Percentiles rank a stretch among this genome's conserved stretches.
phyloP scores from a whole-genome alignment of 2,329 filamentous ascomycete genomes.

The Colletotrichum chlorophyti region DNA sequence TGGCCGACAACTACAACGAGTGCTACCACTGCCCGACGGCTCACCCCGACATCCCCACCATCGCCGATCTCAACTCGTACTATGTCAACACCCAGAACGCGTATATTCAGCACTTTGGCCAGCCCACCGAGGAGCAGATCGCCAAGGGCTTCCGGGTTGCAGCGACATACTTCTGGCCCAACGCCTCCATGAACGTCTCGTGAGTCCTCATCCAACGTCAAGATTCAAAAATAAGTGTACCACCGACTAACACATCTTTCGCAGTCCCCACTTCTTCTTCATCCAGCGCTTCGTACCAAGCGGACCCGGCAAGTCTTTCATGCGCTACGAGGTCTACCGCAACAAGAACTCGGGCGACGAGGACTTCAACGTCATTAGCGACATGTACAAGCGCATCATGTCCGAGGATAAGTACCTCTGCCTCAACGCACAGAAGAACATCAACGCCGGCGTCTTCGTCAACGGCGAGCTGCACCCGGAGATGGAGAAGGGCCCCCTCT shows the following conservation, averaged over 20 bases:
- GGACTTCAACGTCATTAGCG: slow-evolving; percentile 62
- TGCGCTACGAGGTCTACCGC: slow-evolving; percentile 69
- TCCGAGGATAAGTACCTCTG: slow-evolving; percentile 70
- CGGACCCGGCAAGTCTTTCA: slow-evolving; percentile 55
- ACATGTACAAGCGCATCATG: slow-evolving; percentile 70
- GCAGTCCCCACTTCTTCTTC: slow-evolving; percentile 67
- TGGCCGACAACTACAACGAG: slow-evolving; percentile 71
- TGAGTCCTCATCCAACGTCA: slow-evolving; percentile 44
- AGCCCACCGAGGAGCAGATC: slow-evolving; percentile 54
- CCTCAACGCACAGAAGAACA: slow-evolving; percentile 63
- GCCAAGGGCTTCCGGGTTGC: slow-evolving; percentile 52
- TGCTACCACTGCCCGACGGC: slow-evolving; percentile 69
- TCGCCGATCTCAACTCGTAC: slow-evolving; percentile 65
- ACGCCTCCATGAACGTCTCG: slow-evolving; percentile 57
- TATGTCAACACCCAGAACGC: slow-evolving; percentile 54
- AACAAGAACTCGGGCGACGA: slow-evolving; percentile 66
- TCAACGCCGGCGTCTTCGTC: slow-evolving; percentile 66
- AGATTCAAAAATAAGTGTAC: neutral
- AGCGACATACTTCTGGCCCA: slow-evolving; percentile 57
- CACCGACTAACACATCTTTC: neutral
- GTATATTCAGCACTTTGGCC: slow-evolving; percentile 58
- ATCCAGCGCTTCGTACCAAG: slow-evolving; percentile 67
- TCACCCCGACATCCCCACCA: slow-evolving; percentile 62
- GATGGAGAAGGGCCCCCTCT: slow-evolving; percentile 65
- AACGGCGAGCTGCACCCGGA: slow-evolving; percentile 69